phyloP scores from a whole-genome alignment of 2,329 filamentous ascomycete species.

The Penicillium digitatum region DNA sequence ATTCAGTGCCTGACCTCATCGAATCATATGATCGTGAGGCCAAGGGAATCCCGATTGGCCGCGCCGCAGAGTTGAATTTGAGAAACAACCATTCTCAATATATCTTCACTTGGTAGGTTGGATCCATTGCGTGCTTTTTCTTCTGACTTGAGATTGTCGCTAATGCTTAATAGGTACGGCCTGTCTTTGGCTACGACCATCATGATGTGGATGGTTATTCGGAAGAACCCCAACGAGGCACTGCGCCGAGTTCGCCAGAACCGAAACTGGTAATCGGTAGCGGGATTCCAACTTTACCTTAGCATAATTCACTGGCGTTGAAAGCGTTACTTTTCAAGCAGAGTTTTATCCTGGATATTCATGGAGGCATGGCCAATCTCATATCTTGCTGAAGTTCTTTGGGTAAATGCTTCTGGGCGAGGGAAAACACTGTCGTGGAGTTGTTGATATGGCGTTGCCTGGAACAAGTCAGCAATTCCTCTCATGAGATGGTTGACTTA shows the following conservation, averaged over 20 bases:
- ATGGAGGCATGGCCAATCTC: constrained; percentile 43
- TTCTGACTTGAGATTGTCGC: constrained; percentile 6
- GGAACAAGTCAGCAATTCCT: constrained; percentile 34
- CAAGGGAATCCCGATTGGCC: constrained; percentile 83
- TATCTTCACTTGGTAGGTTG: constrained; percentile 90
- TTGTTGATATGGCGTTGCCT: constrained; percentile 74
- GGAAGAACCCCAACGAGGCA: constrained; percentile 73
- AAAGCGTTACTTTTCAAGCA: constrained; percentile 22
- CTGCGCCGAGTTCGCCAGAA: constrained; percentile 71
- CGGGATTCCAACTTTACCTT: constrained; percentile 4
- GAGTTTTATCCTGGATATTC: constrained; percentile 17
- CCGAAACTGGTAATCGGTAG: constrained; percentile 60
- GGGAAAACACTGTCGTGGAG: constrained; percentile 71
- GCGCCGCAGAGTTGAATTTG: constrained; percentile 83
- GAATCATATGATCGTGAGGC: constrained; percentile 69
- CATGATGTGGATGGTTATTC: constrained; percentile 95
- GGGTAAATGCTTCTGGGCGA: constrained; percentile 79
- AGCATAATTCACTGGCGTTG: constrained; percentile 36
- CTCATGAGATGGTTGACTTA: background rate
- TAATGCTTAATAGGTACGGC: constrained; percentile 65
- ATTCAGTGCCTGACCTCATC: constrained; percentile 70
- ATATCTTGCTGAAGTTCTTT: constrained; percentile 79
- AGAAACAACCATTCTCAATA: constrained; percentile 97
- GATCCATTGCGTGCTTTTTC: background rate
- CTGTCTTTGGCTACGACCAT: constrained; percentile 78